These are phyloP conservation scores for Solanum hybrid DNA, from an alignment of 305 asterid genomes.

Conservation along the genomic window DNA sequence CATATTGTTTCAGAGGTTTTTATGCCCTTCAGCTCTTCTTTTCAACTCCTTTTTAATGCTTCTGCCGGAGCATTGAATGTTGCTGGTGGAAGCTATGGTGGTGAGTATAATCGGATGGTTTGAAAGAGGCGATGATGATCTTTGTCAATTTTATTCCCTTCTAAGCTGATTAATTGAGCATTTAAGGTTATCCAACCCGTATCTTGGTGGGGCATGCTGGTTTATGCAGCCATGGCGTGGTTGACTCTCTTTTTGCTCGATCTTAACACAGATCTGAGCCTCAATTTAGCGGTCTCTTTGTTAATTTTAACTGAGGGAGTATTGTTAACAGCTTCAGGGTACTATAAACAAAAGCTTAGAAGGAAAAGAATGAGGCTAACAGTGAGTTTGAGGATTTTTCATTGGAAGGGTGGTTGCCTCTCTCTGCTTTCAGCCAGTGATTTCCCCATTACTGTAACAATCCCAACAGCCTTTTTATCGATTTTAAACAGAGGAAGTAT, in stretches of 20 bases:
- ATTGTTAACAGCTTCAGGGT: neutral
- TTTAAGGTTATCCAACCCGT: too few species aligned
- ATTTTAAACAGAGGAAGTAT: neutral
- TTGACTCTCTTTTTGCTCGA: too few species aligned
- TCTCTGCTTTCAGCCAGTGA: slow-evolving; percentile 12
- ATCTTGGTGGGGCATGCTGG: too few species aligned
- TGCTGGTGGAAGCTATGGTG: too few species aligned
- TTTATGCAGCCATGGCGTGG: too few species aligned
- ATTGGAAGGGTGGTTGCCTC: slow-evolving; percentile 6
- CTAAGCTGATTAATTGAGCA: too few species aligned
- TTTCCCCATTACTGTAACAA: neutral
- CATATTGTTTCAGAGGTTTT: neutral
- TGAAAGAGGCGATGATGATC: too few species aligned
- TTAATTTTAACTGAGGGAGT: neutral
- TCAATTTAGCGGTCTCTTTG: neutral
- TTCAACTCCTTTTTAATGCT: neutral
- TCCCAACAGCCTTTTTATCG: neutral
- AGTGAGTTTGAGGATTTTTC: slow-evolving; percentile 5
- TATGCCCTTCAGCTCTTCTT: neutral
- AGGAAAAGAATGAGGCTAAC: slow-evolving; percentile 7
- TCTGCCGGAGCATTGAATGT: too few species aligned
- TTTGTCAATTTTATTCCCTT: too few species aligned
- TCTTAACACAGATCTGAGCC: too few species aligned
- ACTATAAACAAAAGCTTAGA: neutral
- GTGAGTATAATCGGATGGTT: too few species aligned